phyloP scores from a whole-genome alignment of 208 protist species.

The Leptomonas seymouri region DNA sequence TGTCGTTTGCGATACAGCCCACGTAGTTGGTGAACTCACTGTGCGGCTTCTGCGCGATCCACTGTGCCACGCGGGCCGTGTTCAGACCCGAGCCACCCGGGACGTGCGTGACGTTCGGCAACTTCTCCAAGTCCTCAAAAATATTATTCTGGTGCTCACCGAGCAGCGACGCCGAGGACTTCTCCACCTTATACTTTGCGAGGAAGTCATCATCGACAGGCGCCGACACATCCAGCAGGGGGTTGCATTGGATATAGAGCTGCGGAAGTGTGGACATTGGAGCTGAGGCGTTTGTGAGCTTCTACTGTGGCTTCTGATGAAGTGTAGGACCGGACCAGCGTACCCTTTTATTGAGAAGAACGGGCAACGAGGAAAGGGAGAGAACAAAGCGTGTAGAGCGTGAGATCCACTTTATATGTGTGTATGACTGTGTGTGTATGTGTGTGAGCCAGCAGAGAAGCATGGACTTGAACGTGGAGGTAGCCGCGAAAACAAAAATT shows the following conservation, averaged over 20 bases:
- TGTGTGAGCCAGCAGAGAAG: neutral
- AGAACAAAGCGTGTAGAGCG: no score
- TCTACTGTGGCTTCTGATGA: neutral
- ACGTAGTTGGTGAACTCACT: slow-evolving; percentile 69
- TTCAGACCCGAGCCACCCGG: slow-evolving; percentile 98
- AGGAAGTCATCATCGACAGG: slow-evolving; percentile 91
- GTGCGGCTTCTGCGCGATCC: slow-evolving; percentile 76
- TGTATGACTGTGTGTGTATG: no score
- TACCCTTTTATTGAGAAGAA: neutral
- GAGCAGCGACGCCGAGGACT: slow-evolving; percentile 93
- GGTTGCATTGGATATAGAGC: slow-evolving; percentile 96
- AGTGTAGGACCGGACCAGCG: neutral
- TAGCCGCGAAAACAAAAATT: neutral
- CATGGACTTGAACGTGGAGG: neutral
- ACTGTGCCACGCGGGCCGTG: slow-evolving; percentile 95
- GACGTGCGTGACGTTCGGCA: slow-evolving; percentile 91
- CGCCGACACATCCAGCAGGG: slow-evolving; percentile 98
- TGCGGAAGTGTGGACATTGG: slow-evolving; percentile 28
- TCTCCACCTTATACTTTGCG: slow-evolving; percentile 90
- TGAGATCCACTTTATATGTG: no score
- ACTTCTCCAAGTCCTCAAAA: slow-evolving; percentile 87
- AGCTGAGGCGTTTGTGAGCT: neutral
- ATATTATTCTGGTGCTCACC: slow-evolving; percentile 94
- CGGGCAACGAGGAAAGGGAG: no score
- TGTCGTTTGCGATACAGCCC: slow-evolving; percentile 96